phyloP scores from a whole-genome alignment of 306 rosid species.

The Corylus avellana region DNA sequence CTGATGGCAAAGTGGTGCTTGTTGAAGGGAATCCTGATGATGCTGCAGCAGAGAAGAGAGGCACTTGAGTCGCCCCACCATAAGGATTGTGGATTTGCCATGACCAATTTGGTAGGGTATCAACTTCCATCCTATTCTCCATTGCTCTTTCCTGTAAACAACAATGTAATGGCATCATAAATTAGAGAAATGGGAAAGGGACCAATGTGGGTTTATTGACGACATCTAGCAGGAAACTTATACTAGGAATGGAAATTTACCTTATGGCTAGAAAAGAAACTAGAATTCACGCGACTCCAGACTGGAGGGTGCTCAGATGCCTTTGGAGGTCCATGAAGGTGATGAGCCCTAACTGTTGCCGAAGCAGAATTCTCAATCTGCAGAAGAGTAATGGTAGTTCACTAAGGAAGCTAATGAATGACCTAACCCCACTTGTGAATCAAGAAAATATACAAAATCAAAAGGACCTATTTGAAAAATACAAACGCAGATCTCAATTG shows the following conservation, averaged over 20 bases:
- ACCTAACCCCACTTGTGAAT: not conserved
- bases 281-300: constrained; percentile 37
- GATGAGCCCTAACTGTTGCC: constrained; percentile 41
- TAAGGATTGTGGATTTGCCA: constrained; percentile 59
- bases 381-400: constrained; percentile 4
- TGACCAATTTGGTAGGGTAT: constrained; percentile 55
- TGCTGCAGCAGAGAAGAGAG: constrained; percentile 91
- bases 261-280: constrained; percentile 53
- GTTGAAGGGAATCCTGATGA: constrained; percentile 99
- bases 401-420: not conserved
- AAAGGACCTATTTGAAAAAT: not conserved
- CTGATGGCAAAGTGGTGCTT: constrained; percentile 39
- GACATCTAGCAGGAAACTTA: not conserved
- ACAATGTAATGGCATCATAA: not conserved
- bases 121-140: constrained; percentile 62
- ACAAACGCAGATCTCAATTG: constrained; percentile 5
- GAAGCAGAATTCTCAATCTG: constrained; percentile 60
- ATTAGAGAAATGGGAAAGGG: not conserved
- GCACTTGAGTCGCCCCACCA: constrained; percentile 48
- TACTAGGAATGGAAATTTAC: constrained; percentile 36
- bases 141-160: constrained; percentile 76
- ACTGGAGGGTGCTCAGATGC: constrained; percentile 49
- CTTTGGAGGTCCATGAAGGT: constrained; percentile 44
- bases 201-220: not conserved
- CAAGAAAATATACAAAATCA: constrained; percentile 2